These are phyloP conservation scores for Nymphaea colorata DNA, from an alignment of 164 flowering plant species.

Conservation along the genomic window DNA sequence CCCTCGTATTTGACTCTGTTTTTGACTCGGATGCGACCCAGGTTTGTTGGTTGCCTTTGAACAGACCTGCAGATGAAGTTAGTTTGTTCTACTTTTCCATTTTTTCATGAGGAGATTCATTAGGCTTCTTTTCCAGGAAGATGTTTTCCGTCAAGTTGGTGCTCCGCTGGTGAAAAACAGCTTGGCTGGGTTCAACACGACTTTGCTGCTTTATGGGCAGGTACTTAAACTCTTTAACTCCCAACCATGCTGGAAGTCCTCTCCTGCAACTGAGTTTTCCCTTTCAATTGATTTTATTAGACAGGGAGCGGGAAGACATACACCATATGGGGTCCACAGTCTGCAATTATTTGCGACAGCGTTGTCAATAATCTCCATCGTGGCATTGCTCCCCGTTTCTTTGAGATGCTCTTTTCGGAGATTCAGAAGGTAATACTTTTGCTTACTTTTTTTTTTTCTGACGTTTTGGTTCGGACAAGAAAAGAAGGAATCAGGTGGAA, in stretches of 20 bases:
- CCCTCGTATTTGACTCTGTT: constrained; percentile 57
- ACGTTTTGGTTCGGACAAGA: no score
- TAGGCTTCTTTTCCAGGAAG: constrained; percentile 42
- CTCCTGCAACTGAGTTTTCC: background rate
- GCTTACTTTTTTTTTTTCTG: constrained; percentile 1
- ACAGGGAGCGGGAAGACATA: constrained; percentile 95
- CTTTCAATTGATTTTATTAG: constrained; percentile 18
- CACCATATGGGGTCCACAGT: constrained; percentile 99
- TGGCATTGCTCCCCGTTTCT: constrained; percentile 87
- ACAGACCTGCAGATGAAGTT: background rate
- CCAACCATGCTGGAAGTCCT: background rate
- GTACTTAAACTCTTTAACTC: constrained; percentile 17
- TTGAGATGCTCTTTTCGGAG: constrained; percentile 69
- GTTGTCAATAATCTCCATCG: constrained; percentile 32
- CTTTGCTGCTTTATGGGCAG: constrained; percentile 84
- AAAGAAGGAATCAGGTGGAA: background rate
- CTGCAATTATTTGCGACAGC: constrained; percentile 79
- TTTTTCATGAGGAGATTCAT: background rate
- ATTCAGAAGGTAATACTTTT: constrained; percentile 48
- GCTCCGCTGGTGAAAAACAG: constrained; percentile 70
- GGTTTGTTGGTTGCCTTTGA: constrained; percentile 21
- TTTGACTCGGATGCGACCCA: constrained; percentile 63
- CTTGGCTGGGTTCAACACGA: constrained; percentile 74
- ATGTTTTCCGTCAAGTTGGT: constrained; percentile 65
- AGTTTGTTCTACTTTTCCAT: background rate